Evolutionary conservation across 139 green algal species (phyloP), one percentile per base, ranked within the genome.

Genomic region (Tetradesmus lagerheimii): DNA sequence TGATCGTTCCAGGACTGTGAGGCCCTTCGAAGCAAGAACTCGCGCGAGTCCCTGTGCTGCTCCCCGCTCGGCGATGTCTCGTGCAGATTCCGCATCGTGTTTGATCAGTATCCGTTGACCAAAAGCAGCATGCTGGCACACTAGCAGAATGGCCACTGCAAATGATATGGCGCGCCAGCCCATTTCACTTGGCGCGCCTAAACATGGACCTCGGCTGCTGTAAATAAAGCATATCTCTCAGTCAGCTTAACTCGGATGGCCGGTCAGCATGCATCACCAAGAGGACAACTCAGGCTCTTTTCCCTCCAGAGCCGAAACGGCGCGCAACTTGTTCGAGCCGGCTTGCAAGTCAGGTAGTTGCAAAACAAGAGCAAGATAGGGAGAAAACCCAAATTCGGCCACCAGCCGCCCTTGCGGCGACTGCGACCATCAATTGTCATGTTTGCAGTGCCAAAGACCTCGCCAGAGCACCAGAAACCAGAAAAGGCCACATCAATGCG

Each of bases 91-190:
- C 3, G 45, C 38, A 47, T 74, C 45, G 25, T 86, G 80, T 41
- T 43, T 74, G 34, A 86, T 74, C 14, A 86, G 12, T 31, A 86
- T 74, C 14, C 80, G 43, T 35, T 86, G 80, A n/a, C n/a, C 38
- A 1, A 14, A n/a, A 27, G 45, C 80, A 45, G 18, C 3, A n/a
- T 71, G 20, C 57, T 71, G 57, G 57, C 57, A 71, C 57, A 71
- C 57, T 71, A 71, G 4, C 4, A 71, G 57, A 71, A 23, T 71
- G 57, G 57, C 57, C 23, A 71, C 57, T n/a, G 57, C 4, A 71
- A 71, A 31, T 4, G 57, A 20, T 71, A 23, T 71, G 57, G 57
- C 57, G 57, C 57, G 57, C 57, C 57, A 71, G 23, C 57, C 57
- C 57, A 71, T 71, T 31, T 71, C 57, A 71, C 57, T 71, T 71